Base-by-base conservation (phyloP, 208 protist genomes). In the Acanthamoeba polyphaga region DNA sequence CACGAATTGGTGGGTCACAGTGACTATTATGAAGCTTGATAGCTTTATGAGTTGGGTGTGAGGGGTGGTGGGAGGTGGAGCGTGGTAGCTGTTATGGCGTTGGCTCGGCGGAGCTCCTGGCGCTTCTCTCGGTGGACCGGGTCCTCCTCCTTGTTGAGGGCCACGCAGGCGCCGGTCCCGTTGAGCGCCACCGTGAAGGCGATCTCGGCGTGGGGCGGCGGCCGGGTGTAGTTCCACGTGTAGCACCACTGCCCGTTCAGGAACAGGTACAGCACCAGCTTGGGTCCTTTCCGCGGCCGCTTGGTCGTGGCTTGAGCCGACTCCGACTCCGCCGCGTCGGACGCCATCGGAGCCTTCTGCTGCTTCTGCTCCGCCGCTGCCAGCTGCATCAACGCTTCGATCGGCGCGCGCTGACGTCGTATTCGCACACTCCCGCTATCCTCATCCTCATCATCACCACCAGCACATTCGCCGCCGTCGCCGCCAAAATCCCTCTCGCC, bases 171-270 rank as follows among this genome's bases (percentile, higher is more conserved):
- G 19, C 74, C 74, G 12, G 22, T 38, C 5, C 74, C 74, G 46
- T 84, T 84, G 43, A 84, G 24, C 38, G 74, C 74, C 24, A 84
- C 74, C 43, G 74, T 84, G 74, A 84, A 84, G 74, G 24, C 74
- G 43, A 84, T 84, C 43, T 84, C 74, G 74, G 38, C 74, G 43
- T 46, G 53, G 19, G 74, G 38, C 24, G 74, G 74, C 53, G 43
- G 74, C 22, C 22, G 74, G 34, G 32, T 84, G 38, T n/a, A 2
- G 8, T 84, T 53, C 74, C 74, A 84, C 46, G 74, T 53, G 74
- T 84, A 84, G 43, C 74, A 84, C 43, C 46, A 84, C 74, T n/a
- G 38, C 8, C 74, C 74, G 74, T 84, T 84, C n/a, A 58, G 12
- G 74, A 84, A 84, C 24, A 84, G 34, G 43, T 84, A 53, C 0